Conservation (phyloP, 495 filamentous ascomycete species). For the Beverwykella pulmonaria region DNA sequence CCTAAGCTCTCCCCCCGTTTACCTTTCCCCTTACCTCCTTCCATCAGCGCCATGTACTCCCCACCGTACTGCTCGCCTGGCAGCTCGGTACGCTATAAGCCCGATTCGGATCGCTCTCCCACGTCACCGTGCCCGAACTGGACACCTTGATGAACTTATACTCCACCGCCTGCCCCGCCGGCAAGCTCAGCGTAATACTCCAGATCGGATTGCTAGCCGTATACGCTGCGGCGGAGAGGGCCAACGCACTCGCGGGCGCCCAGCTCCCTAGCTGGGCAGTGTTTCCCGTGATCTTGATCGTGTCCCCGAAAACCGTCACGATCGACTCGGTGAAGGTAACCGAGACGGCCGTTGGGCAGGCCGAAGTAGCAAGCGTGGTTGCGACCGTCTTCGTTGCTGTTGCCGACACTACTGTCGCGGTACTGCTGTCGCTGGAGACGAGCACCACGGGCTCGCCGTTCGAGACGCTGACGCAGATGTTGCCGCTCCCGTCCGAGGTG, state of each 20-base stretch:
- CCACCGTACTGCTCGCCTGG: constrained; percentile 11
- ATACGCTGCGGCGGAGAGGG: constrained; percentile 59
- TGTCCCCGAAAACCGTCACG: constrained; percentile 61
- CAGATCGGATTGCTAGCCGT: constrained; percentile 60
- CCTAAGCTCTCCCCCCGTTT: too few species aligned
- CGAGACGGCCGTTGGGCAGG: constrained; percentile 38
- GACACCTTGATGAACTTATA: constrained; percentile 71
- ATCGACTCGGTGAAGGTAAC: constrained; percentile 57
- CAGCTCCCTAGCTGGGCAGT: constrained; percentile 59
- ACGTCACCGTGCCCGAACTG: constrained; percentile 56
- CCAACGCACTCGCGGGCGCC: constrained; percentile 54
- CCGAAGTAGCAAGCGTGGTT: constrained; percentile 26
- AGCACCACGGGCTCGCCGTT: constrained; percentile 16
- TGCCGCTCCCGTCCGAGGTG: constrained; percentile 16
- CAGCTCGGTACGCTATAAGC: constrained; percentile 56
- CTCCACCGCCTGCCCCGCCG: constrained; percentile 57
- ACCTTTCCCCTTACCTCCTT: too few species aligned
- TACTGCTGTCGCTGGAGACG: neutral
- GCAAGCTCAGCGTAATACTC: constrained; percentile 55
- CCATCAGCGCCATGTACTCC: constrained; percentile 2
- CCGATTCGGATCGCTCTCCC: constrained; percentile 69
- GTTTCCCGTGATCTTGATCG: constrained; percentile 60
- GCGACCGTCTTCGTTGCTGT: constrained; percentile 50
- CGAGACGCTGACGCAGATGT: constrained; percentile 8
- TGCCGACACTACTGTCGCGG: constrained; percentile 35